Evolutionary conservation across 768 basidiomycete species (phyloP), one percentile per base, ranked within the genome.

Genomic region (Suillus sp.): DNA sequence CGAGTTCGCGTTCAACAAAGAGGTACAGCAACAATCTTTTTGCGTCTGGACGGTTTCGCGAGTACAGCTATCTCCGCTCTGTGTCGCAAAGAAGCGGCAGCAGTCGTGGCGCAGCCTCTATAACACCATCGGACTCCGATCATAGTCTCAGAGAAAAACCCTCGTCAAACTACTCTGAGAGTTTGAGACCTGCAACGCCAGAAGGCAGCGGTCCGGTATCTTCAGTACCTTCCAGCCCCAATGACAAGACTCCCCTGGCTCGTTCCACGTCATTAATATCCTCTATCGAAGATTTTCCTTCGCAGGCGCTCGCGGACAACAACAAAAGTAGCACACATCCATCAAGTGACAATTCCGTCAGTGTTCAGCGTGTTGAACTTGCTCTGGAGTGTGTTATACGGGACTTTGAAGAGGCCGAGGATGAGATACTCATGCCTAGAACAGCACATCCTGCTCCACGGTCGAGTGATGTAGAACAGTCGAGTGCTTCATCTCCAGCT

Each of bases 11-110:
- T 38, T 84, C 84, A 45, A 77, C 80, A 62, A 89, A 90, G 76
- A 85, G 92, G 53, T 90, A 91, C 74, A 93, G 91, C 79, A 93
- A 93, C 74, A 93, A 93, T 70, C 79, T 95, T 57, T 94, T 93
- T 66, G 88, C 91, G 54, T 93, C 92, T 20, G 87, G 88, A n/a
- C 84, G 87, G 61, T 81, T 92, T 68, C 82, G 88, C 62, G 92
- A 94, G 73, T 86, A 92, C 71, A 79, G 80, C 11, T 91, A 93
- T 73, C 73, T 91, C 69, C 85, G 87, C 64, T 84, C 80, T 70
- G 80, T 83, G 58, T 81, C 80, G 20, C 80, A 77, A 69, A 78
- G 77, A 64, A 83, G 79, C 73, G 78, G 62, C 76, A 79, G 71
- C 58, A 71, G 73, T 53, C 73, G 77, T 30, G 76, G 77, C 50